Evolutionary conservation across 768 basidiomycete species (phyloP).

Genomic region (Cyclocybe cylindracea): DNA sequence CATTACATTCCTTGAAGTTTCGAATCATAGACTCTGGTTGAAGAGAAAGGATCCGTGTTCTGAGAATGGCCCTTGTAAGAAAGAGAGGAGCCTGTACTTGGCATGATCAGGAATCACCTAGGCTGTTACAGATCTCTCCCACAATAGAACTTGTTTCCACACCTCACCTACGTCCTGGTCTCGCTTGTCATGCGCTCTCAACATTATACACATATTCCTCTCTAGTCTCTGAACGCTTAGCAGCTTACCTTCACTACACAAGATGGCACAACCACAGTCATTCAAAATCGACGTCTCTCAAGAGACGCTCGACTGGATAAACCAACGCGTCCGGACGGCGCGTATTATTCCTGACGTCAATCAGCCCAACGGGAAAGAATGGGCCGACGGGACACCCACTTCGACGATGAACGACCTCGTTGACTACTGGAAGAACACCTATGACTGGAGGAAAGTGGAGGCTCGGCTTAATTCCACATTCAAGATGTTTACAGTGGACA

Average conservation of each 20-base stretch:
- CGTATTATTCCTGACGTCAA: slow-evolving; percentile 45
- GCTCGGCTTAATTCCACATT: slow-evolving; percentile 45
- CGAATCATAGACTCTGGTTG: no score
- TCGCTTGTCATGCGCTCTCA: no score
- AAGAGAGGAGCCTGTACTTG: neutral
- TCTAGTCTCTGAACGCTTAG: neutral
- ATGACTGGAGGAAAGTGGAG: slow-evolving; percentile 53
- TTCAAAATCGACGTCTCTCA: slow-evolving; percentile 45
- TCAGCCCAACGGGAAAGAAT: slow-evolving; percentile 42
- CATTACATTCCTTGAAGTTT: no score
- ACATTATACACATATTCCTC: no score
- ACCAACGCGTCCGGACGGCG: slow-evolving; percentile 41
- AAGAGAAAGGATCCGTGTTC: no score
- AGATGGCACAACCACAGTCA: slow-evolving; percentile 14
- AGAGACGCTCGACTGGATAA: slow-evolving; percentile 38
- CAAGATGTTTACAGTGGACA: slow-evolving; percentile 52
- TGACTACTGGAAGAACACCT: slow-evolving; percentile 45
- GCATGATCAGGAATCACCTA: neutral
- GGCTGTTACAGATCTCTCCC: neutral
- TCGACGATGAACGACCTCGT: slow-evolving; percentile 40
- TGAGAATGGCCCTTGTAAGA: neutral
- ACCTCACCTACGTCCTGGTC: no score
- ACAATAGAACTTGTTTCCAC: no score
- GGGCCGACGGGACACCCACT: slow-evolving; percentile 51
- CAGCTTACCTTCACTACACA: slow-evolving; percentile 3